Percentiles rank a stretch among this genome's conserved stretches.
These are phyloP conservation scores for Cotoneaster glaucophyllus DNA, from an alignment of 306 rosid species.

Conservation along the genomic window DNA sequence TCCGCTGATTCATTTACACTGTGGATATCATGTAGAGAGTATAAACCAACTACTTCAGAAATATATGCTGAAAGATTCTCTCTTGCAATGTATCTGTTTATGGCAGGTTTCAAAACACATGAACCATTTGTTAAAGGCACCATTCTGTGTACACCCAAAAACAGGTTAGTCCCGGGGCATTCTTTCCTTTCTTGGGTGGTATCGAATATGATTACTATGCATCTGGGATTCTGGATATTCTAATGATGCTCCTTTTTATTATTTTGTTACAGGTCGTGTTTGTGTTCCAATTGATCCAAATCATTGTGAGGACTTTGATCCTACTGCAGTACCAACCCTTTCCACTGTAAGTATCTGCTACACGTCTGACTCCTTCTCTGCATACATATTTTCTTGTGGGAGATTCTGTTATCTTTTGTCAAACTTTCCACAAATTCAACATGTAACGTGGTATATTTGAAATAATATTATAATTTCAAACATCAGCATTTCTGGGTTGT, in stretches of 20 bases:
- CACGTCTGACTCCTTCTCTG: background rate
- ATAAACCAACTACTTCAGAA: background rate
- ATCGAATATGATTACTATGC: background rate
- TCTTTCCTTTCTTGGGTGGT: background rate
- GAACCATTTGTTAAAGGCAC: slow-evolving; percentile 91
- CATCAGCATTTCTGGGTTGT: background rate
- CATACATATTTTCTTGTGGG: background rate
- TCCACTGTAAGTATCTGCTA: slow-evolving; percentile 40
- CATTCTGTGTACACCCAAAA: slow-evolving; percentile 83
- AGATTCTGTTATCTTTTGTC: background rate
- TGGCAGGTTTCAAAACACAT: slow-evolving; percentile 79
- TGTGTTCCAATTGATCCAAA: slow-evolving; percentile 84
- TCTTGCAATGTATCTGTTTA: slow-evolving; percentile 5
- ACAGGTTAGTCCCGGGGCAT: slow-evolving; percentile 43
- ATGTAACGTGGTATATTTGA: background rate
- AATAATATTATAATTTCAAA: background rate
- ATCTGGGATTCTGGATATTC: background rate
- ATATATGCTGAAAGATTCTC: background rate
- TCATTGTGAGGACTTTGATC: slow-evolving; percentile 74
- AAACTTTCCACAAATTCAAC: background rate
- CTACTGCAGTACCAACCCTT: slow-evolving; percentile 75
- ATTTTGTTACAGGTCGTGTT: slow-evolving; percentile 54
- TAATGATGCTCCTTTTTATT: slow-evolving; percentile 9
- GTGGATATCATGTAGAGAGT: background rate
- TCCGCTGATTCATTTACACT: background rate